Percentiles rank a stretch among this genome's conserved stretches.
Evolutionary conservation across 106 monocot species (phyloP).

Genomic region (Platanthera guangdongensis): DNA sequence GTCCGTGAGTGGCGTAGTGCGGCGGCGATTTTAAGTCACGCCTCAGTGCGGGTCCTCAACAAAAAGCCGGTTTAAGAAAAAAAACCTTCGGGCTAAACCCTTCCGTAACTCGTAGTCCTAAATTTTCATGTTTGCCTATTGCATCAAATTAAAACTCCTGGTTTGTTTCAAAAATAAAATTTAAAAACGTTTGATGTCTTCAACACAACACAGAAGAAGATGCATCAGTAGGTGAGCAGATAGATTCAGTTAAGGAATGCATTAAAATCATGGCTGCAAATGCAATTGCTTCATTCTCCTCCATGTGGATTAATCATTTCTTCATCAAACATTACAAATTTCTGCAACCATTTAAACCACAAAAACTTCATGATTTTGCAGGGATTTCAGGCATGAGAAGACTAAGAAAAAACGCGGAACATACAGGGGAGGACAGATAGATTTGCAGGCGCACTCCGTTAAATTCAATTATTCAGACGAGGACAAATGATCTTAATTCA

Average conservation of each 20-base stretch:
- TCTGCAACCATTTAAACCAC: background rate
- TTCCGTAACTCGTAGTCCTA: no score
- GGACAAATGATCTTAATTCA: conserved; percentile 5
- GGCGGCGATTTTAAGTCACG: no score
- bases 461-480: conserved; percentile 82
- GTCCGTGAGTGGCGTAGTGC: no score
- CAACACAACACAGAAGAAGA: background rate
- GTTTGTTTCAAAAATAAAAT: no score
- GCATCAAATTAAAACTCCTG: no score
- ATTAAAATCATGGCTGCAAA: background rate
- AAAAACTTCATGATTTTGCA: conserved; percentile 16
- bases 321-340: background rate
- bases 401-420: conserved; percentile 90
- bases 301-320: background rate
- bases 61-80: no score
- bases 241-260: background rate
- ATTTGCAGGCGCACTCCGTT: conserved; percentile 68
- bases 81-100: no score
- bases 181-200: background rate
- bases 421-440: conserved; percentile 84
- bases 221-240: background rate
- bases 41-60: no score
- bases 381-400: conserved; percentile 94
- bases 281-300: background rate
- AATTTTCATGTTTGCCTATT: no score